Percentiles rank a stretch among this genome's conserved stretches.
Evolutionary conservation across 306 rosid genomes (phyloP).

Genomic region (Glycine tomentella): DNA sequence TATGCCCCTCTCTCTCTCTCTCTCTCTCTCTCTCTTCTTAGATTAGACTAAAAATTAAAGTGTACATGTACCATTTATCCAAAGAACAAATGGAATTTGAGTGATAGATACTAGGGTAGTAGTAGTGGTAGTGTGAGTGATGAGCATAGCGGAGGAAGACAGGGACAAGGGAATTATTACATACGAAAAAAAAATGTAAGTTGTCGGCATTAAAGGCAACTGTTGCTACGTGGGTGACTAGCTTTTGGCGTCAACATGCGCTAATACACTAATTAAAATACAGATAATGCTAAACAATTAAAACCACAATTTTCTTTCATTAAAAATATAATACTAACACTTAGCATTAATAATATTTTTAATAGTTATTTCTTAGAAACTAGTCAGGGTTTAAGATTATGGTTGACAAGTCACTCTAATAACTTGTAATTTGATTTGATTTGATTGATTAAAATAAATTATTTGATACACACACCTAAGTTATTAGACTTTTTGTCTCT

Average conservation of each 20-base stretch:
- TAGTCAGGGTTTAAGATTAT: too few species aligned
- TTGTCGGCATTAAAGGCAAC: slow-evolving; percentile 74
- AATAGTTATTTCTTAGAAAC: too few species aligned
- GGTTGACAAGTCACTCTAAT: too few species aligned
- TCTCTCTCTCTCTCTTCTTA: neutral
- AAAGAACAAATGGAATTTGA: slow-evolving; percentile 21
- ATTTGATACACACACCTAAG: too few species aligned
- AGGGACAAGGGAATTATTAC: slow-evolving; percentile 52
- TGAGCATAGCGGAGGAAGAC: slow-evolving; percentile 25
- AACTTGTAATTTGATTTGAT: too few species aligned
- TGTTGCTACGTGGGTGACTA: slow-evolving; percentile 60
- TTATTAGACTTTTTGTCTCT: too few species aligned
- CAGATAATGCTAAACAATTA: too few species aligned
- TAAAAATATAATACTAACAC: too few species aligned
- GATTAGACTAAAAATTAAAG: neutral
- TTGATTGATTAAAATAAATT: too few species aligned
- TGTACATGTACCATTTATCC: neutral
- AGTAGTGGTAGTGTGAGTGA: neutral
- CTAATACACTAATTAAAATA: neutral
- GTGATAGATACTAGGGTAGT: neutral
- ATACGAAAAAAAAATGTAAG: slow-evolving; percentile 53
- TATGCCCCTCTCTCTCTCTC: too few species aligned
- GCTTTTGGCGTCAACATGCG: slow-evolving; percentile 54
- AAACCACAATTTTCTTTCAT: too few species aligned
- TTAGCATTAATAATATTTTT: too few species aligned